Conservation (phyloP, 1,139 yeast genomes). For the Casaregolazyma suthepensis region DNA sequence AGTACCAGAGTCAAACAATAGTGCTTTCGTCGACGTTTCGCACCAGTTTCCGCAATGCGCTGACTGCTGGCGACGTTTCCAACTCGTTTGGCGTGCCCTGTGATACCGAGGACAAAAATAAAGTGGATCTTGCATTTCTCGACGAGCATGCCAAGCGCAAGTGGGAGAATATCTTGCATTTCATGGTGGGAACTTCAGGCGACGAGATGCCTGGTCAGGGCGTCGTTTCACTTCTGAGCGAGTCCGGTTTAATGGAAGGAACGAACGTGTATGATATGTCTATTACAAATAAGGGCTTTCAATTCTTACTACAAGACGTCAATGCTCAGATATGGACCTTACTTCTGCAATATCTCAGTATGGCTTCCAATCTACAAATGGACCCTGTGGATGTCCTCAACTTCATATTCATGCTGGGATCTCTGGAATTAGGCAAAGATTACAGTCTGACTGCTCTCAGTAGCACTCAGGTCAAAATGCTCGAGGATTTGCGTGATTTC, state of each 20-base stretch:
- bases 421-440: conserved; percentile 83
- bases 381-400: conserved; percentile 94
- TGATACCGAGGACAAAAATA: conserved; percentile 44
- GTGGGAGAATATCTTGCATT: conserved; percentile 95
- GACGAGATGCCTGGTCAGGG: conserved; percentile 47
- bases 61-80: conserved; percentile 63
- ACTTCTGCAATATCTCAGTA: conserved; percentile 74
- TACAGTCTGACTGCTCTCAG: conserved; percentile 68
- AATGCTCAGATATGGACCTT: conserved; percentile 95
- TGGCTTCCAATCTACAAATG: conserved; percentile 81
- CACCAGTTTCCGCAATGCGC: conserved; percentile 68
- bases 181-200: conserved; percentile 82
- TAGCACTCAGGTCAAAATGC: conserved; percentile 78
- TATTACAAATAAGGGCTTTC: conserved; percentile 90
- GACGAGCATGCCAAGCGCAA: conserved; percentile 77
- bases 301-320: conserved; percentile 83
- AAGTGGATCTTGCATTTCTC: conserved; percentile 57
- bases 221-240: conserved; percentile 38
- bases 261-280: conserved; percentile 40
- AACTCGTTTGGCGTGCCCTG: conserved; percentile 53
- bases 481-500: conserved; percentile 84
- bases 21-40: conserved; percentile 70
- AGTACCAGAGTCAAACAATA: conserved; percentile 46
- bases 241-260: conserved; percentile 81
- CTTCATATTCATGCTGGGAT: conserved; percentile 88